A percentile compares a stretch with the other conserved stretches of the same genome.
Evolutionary conservation across 805 yeast species (phyloP).

Genomic region (Starmerella kuoi): DNA sequence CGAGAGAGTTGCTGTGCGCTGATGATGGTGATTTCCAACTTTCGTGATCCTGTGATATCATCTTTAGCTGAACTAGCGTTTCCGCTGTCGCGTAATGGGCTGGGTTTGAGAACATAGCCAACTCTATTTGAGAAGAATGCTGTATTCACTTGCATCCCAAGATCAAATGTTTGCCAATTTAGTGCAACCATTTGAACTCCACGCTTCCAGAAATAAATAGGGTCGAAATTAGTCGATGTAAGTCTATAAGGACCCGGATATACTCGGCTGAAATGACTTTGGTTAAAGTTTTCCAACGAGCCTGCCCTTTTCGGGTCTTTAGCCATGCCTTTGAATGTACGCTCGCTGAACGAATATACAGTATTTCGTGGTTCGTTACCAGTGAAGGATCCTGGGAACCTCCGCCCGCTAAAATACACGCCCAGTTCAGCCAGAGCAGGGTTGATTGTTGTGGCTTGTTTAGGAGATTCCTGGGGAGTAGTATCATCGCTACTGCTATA

Average conservation of each 20-base stretch:
- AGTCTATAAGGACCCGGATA: conserved; percentile 76
- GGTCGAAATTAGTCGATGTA: conserved; percentile 70
- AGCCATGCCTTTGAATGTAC: conserved; percentile 47
- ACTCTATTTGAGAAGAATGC: conserved; percentile 45
- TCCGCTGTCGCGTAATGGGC: conserved; percentile 14
- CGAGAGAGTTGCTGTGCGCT: conserved; percentile 82
- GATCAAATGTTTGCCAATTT: conserved; percentile 88
- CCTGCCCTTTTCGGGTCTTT: conserved; percentile 43
- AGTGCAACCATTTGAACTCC: conserved; percentile 95
- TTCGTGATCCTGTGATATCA: not conserved
- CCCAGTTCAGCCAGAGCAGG: conserved; percentile 45
- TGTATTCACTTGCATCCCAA: conserved; percentile 79
- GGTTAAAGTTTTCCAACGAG: conserved; percentile 65
- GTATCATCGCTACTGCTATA: conserved; percentile 8
- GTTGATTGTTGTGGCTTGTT: conserved; percentile 16
- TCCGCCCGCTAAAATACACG: conserved; percentile 60
- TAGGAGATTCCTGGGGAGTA: not conserved
- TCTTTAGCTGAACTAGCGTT: not conserved
- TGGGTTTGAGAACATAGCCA: conserved; percentile 77
- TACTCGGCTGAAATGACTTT: conserved; percentile 60
- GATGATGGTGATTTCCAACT: conserved; percentile 37
- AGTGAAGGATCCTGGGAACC: conserved; percentile 67
- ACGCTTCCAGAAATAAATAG: conserved; percentile 63
- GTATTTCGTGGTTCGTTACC: conserved; percentile 83
- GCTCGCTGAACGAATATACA: conserved; percentile 78